phyloP scores from a whole-genome alignment of 345 rosid genomes.

The Brassica juncea region DNA sequence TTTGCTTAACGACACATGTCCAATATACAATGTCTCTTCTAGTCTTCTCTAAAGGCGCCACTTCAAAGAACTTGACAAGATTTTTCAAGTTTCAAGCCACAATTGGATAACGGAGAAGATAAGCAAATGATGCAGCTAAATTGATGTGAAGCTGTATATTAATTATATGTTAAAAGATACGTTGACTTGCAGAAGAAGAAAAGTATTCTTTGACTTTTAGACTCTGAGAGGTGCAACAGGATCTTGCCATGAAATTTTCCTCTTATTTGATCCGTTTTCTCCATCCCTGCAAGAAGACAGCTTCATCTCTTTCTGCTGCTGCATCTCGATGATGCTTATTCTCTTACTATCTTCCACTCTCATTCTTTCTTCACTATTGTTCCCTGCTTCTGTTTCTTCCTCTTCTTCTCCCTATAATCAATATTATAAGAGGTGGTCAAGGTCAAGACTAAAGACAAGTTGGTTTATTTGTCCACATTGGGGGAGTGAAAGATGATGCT shows the following conservation, averaged over 20 bases:
- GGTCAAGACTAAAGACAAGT: neutral
- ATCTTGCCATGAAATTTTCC: constrained; percentile 97
- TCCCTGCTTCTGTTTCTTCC: constrained; percentile 30
- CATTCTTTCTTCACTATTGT: constrained; percentile 12
- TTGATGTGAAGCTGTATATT: constrained; percentile 29
- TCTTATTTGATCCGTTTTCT: constrained; percentile 65
- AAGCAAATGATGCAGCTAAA: constrained; percentile 10
- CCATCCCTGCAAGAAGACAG: constrained; percentile 61
- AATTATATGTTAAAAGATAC: constrained; percentile 27
- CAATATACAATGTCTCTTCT: neutral
- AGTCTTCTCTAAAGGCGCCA: neutral
- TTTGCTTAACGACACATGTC: constrained; percentile 15
- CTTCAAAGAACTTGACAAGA: constrained; percentile 17
- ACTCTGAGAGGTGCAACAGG: constrained; percentile 74
- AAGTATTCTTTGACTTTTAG: constrained; percentile 24
- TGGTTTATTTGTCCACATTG: neutral
- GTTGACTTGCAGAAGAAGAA: neutral
- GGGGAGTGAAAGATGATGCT: constrained; percentile 6
- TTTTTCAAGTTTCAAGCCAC: constrained; percentile 16
- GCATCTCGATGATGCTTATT: constrained; percentile 43
- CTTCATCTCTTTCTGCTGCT: constrained; percentile 52
- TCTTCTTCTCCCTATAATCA: constrained; percentile 75
- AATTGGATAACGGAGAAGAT: constrained; percentile 9
- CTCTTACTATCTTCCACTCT: constrained; percentile 54
- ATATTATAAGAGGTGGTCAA: neutral